These are phyloP conservation scores for Xylaria palmicola DNA, from an alignment of 495 filamentous ascomycete genomes.

Conservation along the genomic window DNA sequence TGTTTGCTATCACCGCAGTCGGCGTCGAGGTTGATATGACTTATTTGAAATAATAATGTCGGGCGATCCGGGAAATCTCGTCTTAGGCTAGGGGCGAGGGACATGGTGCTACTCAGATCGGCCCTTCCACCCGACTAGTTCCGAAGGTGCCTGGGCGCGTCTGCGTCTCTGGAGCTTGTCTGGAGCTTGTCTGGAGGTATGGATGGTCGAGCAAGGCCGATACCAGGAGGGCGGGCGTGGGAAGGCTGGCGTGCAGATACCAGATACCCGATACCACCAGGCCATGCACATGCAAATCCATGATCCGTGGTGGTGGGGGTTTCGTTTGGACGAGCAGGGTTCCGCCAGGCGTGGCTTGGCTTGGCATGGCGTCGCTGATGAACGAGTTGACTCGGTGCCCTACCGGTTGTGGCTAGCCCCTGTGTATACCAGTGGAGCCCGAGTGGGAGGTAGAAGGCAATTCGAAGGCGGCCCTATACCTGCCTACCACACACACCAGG, in stretches of 20 bases:
- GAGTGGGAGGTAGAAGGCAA: not conserved
- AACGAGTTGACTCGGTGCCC: no score
- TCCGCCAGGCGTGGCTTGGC: not conserved
- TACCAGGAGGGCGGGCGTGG: not conserved
- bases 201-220: constrained; percentile 9
- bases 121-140: not conserved
- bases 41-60: constrained; percentile 1
- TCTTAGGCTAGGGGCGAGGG: not conserved
- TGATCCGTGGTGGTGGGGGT: no score
- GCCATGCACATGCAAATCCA: not conserved
- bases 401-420: not conserved
- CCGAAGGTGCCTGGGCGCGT: not conserved
- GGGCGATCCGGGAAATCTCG: not conserved
- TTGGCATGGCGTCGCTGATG: not conserved
- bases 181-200: no score
- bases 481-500: no score
- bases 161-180: no score
- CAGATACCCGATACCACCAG: no score
- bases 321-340: no score
- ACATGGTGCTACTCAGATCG: not conserved
- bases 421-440: no score
- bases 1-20: constrained; percentile 3
- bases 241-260: not conserved
- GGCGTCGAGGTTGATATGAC: constrained; percentile 6
- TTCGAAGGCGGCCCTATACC: no score